Conservation (phyloP, 352 stramenopile species). For the Phytophthora aleatoria region DNA sequence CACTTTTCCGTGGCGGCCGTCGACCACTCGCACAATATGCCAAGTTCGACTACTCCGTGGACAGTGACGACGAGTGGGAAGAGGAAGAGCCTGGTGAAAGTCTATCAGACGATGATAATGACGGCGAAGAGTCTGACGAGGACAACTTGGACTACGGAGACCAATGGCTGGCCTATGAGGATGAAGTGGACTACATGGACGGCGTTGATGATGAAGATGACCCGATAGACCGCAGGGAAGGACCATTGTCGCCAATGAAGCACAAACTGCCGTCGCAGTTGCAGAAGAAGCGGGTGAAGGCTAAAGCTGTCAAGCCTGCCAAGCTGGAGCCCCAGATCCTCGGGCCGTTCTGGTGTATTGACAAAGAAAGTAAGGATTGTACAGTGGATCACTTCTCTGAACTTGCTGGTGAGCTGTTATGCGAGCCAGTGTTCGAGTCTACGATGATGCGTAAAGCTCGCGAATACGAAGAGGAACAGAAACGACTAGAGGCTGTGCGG, state of each 20-base stretch:
- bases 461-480: conserved; percentile 49
- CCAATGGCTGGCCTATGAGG: conserved; percentile 86
- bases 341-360: conserved; percentile 51
- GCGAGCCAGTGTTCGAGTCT: conserved; percentile 50
- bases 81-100: conserved; percentile 88
- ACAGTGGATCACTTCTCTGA: conserved; percentile 26
- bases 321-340: conserved; percentile 71
- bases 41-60: conserved; percentile 78
- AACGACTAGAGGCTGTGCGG: conserved; percentile 29
- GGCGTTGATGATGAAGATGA: conserved; percentile 38
- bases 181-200: conserved; percentile 88
- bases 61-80: conserved; percentile 91
- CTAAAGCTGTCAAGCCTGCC: conserved; percentile 65
- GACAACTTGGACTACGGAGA: conserved; percentile 87
- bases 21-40: conserved; percentile 63
- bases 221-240: conserved; percentile 21
- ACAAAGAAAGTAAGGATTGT: not conserved
- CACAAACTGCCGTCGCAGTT: conserved; percentile 64
- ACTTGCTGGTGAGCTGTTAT: conserved; percentile 35
- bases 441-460: conserved; percentile 50
- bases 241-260: conserved; percentile 39
- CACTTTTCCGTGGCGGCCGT: conserved; percentile 63
- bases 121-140: conserved; percentile 78
- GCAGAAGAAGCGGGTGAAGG: conserved; percentile 52
- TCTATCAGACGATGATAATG: conserved; percentile 73